Percentiles rank a stretch among this genome's conserved stretches.
Evolutionary conservation across 441 rosid species (phyloP).

Genomic region (Mallotus japonicus): DNA sequence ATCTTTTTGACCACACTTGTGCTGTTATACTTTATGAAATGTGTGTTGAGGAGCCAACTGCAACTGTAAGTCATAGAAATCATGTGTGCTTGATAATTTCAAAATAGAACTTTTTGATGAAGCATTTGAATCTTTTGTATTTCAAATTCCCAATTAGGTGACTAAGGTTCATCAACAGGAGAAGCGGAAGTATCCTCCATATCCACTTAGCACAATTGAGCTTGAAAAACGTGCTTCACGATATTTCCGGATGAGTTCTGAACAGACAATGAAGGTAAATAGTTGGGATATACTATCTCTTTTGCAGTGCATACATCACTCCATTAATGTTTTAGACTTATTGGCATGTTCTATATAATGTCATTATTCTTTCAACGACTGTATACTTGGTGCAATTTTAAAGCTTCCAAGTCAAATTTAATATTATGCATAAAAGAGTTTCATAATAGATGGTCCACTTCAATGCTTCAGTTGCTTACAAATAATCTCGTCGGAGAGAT

Average conservation of each 20-base stretch:
- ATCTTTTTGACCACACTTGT: constrained; percentile 77
- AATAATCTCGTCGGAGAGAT: background rate
- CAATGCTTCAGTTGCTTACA: constrained; percentile 10
- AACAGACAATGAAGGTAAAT: constrained; percentile 91
- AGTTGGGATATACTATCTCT: constrained; percentile 8
- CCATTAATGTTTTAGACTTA: constrained; percentile 3
- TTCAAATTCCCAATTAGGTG: constrained; percentile 49
- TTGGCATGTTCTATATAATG: background rate
- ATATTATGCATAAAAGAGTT: background rate
- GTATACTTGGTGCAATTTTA: background rate
- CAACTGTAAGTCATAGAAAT: constrained; percentile 59
- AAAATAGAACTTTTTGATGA: constrained; percentile 20
- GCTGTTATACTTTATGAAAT: constrained; percentile 84
- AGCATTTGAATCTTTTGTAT: constrained; percentile 11
- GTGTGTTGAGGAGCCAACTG: constrained; percentile 88
- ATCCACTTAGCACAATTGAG: constrained; percentile 95
- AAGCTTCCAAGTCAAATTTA: background rate
- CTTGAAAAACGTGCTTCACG: constrained; percentile 96
- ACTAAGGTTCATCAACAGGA: constrained; percentile 76
- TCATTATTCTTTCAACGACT: constrained; percentile 6
- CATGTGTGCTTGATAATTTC: constrained; percentile 20
- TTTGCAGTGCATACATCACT: background rate
- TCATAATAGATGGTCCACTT: background rate
- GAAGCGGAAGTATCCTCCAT: constrained; percentile 77
- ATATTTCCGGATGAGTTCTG: constrained; percentile 91